Conservation (phyloP, 495 filamentous ascomycete genomes). For the Pyronema domesticum region DNA sequence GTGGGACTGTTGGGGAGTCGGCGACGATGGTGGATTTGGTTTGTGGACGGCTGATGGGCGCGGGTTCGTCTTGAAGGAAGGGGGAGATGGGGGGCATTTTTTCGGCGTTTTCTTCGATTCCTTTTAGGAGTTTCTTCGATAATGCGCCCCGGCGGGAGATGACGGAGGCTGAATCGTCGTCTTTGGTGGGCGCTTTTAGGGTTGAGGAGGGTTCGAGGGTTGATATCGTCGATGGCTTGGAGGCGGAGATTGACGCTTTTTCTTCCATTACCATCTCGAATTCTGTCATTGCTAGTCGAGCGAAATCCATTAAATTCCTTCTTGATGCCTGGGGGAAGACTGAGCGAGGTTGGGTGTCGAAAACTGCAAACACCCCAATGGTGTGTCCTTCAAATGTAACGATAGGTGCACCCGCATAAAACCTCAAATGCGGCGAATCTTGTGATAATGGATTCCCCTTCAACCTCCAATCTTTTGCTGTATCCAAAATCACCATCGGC, state of each 20-base stretch:
- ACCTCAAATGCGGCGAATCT: constrained; percentile 24
- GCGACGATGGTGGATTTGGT: not conserved
- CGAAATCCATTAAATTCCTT: constrained; percentile 25
- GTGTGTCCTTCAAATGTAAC: constrained; percentile 23
- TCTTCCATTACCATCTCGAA: constrained; percentile 25
- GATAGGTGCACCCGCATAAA: constrained; percentile 30
- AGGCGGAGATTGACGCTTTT: constrained; percentile 8
- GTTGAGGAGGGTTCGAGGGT: too few relatives aligned
- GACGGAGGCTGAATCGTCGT: not conserved
- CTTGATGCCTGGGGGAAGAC: constrained; percentile 21
- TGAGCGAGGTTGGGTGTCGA: constrained; percentile 21
- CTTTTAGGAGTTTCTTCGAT: constrained; percentile 2
- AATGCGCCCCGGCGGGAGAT: not conserved
- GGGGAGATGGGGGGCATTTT: constrained; percentile 1
- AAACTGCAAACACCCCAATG: constrained; percentile 28
- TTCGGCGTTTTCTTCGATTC: constrained; percentile 11
- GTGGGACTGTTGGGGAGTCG: not conserved
- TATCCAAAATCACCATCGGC: constrained; percentile 27
- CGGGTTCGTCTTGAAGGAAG: not conserved
- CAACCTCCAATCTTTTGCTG: constrained; percentile 30
- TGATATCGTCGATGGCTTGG: not conserved
- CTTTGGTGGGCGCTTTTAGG: not conserved
- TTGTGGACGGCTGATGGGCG: too few relatives aligned
- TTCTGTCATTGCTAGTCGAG: constrained; percentile 22
- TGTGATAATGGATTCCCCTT: constrained; percentile 24